Percentiles rank a stretch among this genome's conserved stretches.
Conservation (phyloP, 2,329 filamentous ascomycete genomes). For the Claviceps monticola region DNA sequence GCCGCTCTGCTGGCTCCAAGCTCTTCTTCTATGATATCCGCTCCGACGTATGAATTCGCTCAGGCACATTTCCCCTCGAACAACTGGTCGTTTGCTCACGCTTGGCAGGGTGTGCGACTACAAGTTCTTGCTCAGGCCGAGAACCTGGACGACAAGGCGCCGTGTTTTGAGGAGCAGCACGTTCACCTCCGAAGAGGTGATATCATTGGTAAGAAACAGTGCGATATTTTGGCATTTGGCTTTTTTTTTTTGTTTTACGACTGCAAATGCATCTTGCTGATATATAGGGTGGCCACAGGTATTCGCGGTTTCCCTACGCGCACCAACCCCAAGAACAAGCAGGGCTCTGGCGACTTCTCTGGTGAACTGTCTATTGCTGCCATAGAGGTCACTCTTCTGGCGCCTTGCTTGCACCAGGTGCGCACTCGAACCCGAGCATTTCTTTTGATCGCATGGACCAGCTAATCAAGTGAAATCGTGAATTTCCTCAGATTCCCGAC, state of each 20-base stretch:
- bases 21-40: conserved; percentile 72
- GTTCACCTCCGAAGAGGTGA: conserved; percentile 82
- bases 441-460: neutral
- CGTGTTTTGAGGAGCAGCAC: conserved; percentile 74
- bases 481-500: conserved; percentile 39
- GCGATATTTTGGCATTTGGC: neutral
- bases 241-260: neutral
- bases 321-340: conserved; percentile 83
- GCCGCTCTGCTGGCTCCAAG: conserved; percentile 69
- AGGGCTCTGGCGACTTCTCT: conserved; percentile 46
- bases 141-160: conserved; percentile 51
- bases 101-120: conserved; percentile 43
- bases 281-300: conserved; percentile 5
- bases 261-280: neutral
- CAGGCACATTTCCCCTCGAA: neutral
- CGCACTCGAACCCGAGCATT: conserved; percentile 35
- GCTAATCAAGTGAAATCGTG: neutral
- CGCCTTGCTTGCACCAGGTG: conserved; percentile 66
- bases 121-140: conserved; percentile 90
- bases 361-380: conserved; percentile 94
- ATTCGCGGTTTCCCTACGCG: conserved; percentile 28
- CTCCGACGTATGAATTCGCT: conserved; percentile 16
- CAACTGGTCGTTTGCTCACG: neutral
- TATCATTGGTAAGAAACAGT: conserved; percentile 50
- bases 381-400: conserved; percentile 68